Conservation (phyloP, 1,284 basidiomycete species). For the Boletellus dicymbophilus region DNA sequence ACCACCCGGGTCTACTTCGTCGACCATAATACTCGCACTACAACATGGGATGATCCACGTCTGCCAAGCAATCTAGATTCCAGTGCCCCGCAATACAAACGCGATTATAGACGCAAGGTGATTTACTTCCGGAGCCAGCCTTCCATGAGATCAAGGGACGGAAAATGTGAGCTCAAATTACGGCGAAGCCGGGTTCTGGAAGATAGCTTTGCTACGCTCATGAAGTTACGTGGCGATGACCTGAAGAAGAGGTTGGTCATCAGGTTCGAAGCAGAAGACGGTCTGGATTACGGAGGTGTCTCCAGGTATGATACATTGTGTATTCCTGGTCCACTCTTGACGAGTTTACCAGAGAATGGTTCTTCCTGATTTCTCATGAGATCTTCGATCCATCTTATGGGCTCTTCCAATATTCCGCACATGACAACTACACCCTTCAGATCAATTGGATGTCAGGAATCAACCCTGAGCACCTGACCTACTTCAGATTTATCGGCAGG, state of each 20-base stretch:
- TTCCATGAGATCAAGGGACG: slow-evolving; percentile 84
- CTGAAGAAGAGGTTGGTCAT: slow-evolving; percentile 98
- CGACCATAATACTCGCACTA: slow-evolving; percentile 78
- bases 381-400: slow-evolving; percentile 99
- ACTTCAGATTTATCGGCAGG: slow-evolving; percentile 99
- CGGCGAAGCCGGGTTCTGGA: slow-evolving; percentile 93
- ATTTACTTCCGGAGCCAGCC: slow-evolving; percentile 99
- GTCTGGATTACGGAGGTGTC: slow-evolving; percentile 96
- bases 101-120: slow-evolving; percentile 97
- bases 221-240: slow-evolving; percentile 93
- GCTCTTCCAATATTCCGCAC: slow-evolving; percentile 98
- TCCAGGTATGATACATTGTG: slow-evolving; percentile 64
- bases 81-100: slow-evolving; percentile 99
- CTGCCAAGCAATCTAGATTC: slow-evolving; percentile 75
- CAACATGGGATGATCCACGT: slow-evolving; percentile 79
- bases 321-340: slow-evolving; percentile 2
- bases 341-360: slow-evolving; percentile 81
- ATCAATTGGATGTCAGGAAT: slow-evolving; percentile 98
- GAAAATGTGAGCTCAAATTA: slow-evolving; percentile 97
- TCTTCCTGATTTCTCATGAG: slow-evolving; percentile 99
- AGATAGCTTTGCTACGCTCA: slow-evolving; percentile 95
- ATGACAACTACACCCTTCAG: slow-evolving; percentile 99
- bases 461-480: slow-evolving; percentile 98
- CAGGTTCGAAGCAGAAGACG: slow-evolving; percentile 99
- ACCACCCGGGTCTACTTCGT: slow-evolving; percentile 78